A percentile compares a stretch with the other conserved stretches of the same genome.
These are phyloP conservation scores for Candida awuae DNA, from an alignment of 805 yeast genomes.

Conservation along the genomic window DNA sequence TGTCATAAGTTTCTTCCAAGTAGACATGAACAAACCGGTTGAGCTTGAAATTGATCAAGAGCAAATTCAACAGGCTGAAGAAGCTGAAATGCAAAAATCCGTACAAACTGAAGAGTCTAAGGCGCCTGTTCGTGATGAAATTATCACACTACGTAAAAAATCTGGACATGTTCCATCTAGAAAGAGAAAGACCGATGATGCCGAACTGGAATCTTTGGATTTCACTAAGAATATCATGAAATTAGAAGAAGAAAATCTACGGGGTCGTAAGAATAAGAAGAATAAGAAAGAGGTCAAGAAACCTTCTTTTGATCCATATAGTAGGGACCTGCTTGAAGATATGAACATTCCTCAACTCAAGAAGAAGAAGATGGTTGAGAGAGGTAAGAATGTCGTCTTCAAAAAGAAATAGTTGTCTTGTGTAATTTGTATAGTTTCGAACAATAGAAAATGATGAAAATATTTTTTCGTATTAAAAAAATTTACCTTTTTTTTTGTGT, in stretches of 20 bases:
- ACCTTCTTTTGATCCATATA: constrained; percentile 53
- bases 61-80: constrained; percentile 11
- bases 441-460: no score
- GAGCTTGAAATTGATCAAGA: constrained; percentile 16
- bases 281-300: constrained; percentile 23
- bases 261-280: constrained; percentile 4
- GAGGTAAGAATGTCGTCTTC: constrained; percentile 25
- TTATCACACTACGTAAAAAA: constrained; percentile 25
- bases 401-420: constrained; percentile 18
- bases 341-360: constrained; percentile 20
- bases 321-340: constrained; percentile 21
- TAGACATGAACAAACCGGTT: constrained; percentile 12
- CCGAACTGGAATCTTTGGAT: constrained; percentile 26
- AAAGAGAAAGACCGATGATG: constrained; percentile 14
- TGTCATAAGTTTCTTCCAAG: constrained; percentile 13
- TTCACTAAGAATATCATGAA: constrained; percentile 22
- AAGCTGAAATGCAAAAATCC: neutral
- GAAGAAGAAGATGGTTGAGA: constrained; percentile 22
- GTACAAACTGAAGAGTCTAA: constrained; percentile 9
- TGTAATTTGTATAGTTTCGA: no score
- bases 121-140: constrained; percentile 22
- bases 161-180: constrained; percentile 11
- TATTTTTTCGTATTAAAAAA: no score
- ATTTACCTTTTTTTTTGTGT: no score
- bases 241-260: constrained; percentile 2